A percentile compares a stretch with the other conserved stretches of the same genome.
phyloP scores from a whole-genome alignment of 331 rosid genomes.

The Erythrophleum ivorense region DNA sequence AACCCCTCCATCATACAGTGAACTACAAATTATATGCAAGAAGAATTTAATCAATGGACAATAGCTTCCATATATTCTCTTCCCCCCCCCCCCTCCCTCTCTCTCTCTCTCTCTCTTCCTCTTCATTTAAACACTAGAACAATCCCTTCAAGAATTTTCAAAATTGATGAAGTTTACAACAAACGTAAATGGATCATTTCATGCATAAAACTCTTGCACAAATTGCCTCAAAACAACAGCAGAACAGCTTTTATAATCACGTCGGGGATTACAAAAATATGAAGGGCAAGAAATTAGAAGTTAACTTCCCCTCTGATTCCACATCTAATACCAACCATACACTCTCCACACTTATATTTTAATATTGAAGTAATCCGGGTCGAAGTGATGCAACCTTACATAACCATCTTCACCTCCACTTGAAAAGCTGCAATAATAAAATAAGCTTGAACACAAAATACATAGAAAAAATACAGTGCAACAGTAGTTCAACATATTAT shows the following conservation, averaged over 20 bases:
- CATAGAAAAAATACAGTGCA: conserved; percentile 8
- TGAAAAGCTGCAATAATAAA: conserved; percentile 65
- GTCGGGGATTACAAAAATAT: background rate
- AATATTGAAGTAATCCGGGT: conserved; percentile 85
- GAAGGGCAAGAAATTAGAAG: conserved; percentile 19
- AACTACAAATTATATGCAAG: no score
- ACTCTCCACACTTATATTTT: conserved; percentile 58
- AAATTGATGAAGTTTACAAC: conserved; percentile 31
- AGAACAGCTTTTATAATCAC: conserved; percentile 19
- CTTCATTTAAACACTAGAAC: background rate
- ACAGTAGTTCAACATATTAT: background rate
- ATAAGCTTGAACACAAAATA: background rate
- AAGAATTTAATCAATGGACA: no score
- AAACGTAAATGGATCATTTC: conserved; percentile 1
- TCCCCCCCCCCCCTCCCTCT: background rate
- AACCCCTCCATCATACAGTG: no score
- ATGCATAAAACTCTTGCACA: background rate
- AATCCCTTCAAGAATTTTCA: background rate
- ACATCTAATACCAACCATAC: background rate
- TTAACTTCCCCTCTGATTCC: conserved; percentile 17
- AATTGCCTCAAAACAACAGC: background rate
- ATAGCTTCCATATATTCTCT: no score
- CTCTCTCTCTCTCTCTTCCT: background rate
- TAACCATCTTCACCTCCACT: conserved; percentile 99
- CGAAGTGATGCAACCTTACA: conserved; percentile 92